phyloP scores from a whole-genome alignment of 164 flowering plant genomes.

The Santalum album region DNA sequence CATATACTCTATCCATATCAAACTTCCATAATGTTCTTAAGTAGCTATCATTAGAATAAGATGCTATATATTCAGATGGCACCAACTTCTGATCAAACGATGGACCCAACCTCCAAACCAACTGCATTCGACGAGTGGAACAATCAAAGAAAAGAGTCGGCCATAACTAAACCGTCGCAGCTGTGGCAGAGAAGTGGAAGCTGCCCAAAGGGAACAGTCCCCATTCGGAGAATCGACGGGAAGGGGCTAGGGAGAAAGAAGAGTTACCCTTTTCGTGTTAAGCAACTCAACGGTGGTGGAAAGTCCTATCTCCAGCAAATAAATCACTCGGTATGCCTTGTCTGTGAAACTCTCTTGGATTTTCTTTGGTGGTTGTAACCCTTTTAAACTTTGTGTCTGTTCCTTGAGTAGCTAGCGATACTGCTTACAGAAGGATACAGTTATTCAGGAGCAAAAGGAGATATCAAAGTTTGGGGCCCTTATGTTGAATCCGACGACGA shows the following conservation, averaged over 20 bases:
- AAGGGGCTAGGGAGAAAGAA: slow-evolving; percentile 20
- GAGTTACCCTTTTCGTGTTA: slow-evolving; percentile 4
- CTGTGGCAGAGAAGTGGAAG: slow-evolving; percentile 48
- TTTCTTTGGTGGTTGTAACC: too few species aligned
- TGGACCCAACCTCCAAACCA: background rate
- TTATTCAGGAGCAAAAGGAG: slow-evolving; percentile 35
- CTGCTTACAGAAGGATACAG: slow-evolving; percentile 29
- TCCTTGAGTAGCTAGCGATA: slow-evolving; percentile 17
- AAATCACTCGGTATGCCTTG: slow-evolving; percentile 25
- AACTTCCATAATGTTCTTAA: too few species aligned
- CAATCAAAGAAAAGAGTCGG: background rate
- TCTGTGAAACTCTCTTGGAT: too few species aligned
- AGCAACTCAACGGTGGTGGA: background rate
- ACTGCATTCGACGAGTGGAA: background rate
- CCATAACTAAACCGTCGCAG: slow-evolving; percentile 15
- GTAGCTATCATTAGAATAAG: background rate
- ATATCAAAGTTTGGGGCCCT: slow-evolving; percentile 41
- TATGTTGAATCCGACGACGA: slow-evolving; percentile 36
- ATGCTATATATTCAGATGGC: slow-evolving; percentile 28
- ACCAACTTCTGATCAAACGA: slow-evolving; percentile 17
- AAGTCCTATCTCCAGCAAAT: slow-evolving; percentile 1
- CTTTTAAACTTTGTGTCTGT: too few species aligned
- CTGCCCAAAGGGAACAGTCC: slow-evolving; percentile 53
- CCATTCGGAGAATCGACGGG: slow-evolving; percentile 28
- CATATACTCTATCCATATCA: too few species aligned